Evolutionary conservation across 2,329 filamentous ascomycete genomes (phyloP).

Genomic region (Apiospora koreana): DNA sequence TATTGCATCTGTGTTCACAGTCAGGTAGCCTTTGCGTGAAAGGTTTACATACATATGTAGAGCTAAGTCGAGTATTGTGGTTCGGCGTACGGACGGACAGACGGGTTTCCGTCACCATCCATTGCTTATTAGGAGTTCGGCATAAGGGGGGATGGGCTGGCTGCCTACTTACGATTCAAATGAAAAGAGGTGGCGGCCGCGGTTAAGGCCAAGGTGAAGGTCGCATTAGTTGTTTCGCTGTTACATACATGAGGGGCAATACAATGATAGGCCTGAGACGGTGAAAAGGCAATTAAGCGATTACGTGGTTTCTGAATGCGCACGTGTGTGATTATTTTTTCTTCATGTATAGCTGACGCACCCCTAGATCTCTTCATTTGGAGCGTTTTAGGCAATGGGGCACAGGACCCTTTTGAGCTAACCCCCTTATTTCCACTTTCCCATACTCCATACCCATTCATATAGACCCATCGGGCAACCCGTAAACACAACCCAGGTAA

Average conservation of each 20-base stretch:
- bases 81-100: not conserved
- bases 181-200: not conserved
- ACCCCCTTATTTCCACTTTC: not conserved
- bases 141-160: too few species aligned
- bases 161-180: not conserved
- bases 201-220: not conserved
- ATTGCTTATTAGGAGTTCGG: not conserved
- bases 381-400: not conserved
- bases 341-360: not conserved
- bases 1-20: not conserved
- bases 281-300: not conserved
- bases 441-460: not conserved
- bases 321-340: not conserved
- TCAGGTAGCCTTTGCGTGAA: not conserved
- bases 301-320: not conserved
- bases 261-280: not conserved
- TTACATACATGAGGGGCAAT: not conserved
- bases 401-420: not conserved
- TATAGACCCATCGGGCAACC: not conserved
- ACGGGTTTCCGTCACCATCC: too few species aligned
- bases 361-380: not conserved
- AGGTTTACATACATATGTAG: not conserved
- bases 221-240: not conserved
- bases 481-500: not conserved
- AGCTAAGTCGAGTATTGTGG: not conserved